phyloP scores from a whole-genome alignment of 2,329 filamentous ascomycete species.

The Hypoxylon sp. region DNA sequence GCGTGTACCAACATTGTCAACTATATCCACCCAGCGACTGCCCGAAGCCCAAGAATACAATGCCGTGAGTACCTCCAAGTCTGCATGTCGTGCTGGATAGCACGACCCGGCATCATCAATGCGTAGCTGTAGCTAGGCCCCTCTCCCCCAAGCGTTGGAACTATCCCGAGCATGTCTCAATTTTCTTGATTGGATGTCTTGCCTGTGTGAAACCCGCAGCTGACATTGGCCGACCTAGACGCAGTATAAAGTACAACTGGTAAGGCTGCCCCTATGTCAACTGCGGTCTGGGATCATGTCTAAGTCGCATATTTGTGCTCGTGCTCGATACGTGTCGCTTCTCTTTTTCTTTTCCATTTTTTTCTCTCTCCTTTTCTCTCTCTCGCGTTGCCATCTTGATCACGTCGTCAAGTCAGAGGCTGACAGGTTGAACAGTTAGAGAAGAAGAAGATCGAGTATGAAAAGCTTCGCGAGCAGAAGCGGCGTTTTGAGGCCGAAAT shows the following conservation, averaged over 20 bases:
- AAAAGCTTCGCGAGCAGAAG: slow-evolving; percentile 87
- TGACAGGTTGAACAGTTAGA: slow-evolving; percentile 73
- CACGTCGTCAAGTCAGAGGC: slow-evolving; percentile 33
- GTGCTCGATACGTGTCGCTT: background rate
- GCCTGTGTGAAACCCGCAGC: slow-evolving; percentile 42
- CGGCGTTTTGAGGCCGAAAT: slow-evolving; percentile 91
- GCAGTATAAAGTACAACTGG: slow-evolving; percentile 69
- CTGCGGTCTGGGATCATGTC: slow-evolving; percentile 11
- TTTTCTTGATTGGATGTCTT: slow-evolving; percentile 41
- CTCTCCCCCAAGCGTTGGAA: no score
- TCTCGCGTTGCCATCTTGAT: no score
- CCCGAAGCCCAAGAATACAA: slow-evolving; percentile 61
- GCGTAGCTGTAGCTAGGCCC: slow-evolving; percentile 21
- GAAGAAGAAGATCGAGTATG: slow-evolving; percentile 92
- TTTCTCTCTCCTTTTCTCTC: no score
- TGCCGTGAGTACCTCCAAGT: slow-evolving; percentile 42
- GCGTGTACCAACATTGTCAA: slow-evolving; percentile 77
- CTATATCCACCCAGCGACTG: slow-evolving; percentile 62
- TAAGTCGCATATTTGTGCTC: slow-evolving; percentile 13
- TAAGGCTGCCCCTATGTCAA: slow-evolving; percentile 56
- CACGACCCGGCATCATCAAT: slow-evolving; percentile 7
- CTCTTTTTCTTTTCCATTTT: slow-evolving; percentile 11
- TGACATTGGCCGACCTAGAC: slow-evolving; percentile 41
- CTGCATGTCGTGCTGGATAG: slow-evolving; percentile 14
- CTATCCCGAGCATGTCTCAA: slow-evolving; percentile 43